phyloP scores from a whole-genome alignment of 2,329 filamentous ascomycete species.

The Paracamarosporium sp. region DNA sequence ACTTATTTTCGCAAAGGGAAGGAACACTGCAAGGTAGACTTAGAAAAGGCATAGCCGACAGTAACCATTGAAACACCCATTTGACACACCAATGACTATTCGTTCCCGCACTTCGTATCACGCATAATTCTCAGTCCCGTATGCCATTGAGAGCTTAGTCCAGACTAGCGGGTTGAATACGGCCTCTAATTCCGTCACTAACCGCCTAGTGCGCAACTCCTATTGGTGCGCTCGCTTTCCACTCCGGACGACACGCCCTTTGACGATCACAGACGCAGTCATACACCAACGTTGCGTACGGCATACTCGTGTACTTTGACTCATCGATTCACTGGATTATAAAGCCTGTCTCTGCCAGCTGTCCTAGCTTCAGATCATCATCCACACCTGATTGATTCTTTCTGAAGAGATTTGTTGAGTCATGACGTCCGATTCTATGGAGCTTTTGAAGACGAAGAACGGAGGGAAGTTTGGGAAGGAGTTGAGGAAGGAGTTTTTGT shows the following conservation, averaged over 20 bases:
- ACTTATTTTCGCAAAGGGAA: background rate
- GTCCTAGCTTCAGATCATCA: too few relatives aligned
- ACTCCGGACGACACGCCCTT: background rate
- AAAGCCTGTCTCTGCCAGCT: background rate
- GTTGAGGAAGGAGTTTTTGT: conserved; percentile 68
- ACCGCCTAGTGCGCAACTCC: background rate
- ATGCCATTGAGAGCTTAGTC: background rate
- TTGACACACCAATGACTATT: background rate
- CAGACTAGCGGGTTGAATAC: background rate
- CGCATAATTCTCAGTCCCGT: background rate
- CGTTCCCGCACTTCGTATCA: background rate
- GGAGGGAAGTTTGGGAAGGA: conserved; percentile 56
- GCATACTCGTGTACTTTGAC: background rate
- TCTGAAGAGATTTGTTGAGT: conserved; percentile 8
- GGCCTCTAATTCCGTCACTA: background rate
- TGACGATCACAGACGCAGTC: background rate
- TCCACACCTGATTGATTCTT: too few relatives aligned
- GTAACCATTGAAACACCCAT: background rate
- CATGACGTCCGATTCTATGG: conserved; percentile 21
- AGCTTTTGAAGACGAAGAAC: conserved; percentile 24
- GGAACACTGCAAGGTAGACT: background rate
- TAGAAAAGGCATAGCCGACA: background rate
- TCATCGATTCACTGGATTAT: background rate
- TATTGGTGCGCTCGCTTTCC: background rate
- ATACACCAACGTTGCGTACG: background rate